Percentiles rank a stretch among this genome's conserved stretches.
These are phyloP conservation scores for Diaporthe destruens DNA, from an alignment of 2,329 filamentous ascomycete genomes.

Conservation along the genomic window DNA sequence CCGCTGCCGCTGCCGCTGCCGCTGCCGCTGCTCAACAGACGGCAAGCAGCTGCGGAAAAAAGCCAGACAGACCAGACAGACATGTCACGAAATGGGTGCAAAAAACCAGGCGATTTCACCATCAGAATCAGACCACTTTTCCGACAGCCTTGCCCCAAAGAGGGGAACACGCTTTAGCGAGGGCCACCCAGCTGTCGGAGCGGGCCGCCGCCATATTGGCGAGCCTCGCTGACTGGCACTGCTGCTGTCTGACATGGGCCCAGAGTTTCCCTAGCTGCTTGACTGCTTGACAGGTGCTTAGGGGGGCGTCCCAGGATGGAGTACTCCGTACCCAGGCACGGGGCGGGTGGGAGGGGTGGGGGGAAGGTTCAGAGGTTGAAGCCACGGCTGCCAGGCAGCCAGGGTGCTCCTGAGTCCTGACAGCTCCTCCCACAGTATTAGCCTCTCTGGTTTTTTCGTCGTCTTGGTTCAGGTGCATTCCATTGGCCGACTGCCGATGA, in stretches of 20 bases:
- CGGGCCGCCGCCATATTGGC: conserved; percentile 32
- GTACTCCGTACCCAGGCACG: too few species aligned
- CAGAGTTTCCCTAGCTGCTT: neutral
- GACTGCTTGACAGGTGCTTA: conserved; percentile 12
- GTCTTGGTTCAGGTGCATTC: neutral
- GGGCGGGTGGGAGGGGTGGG: neutral
- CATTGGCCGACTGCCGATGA: conserved; percentile 16
- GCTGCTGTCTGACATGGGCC: conserved; percentile 17
- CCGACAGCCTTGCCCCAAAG: conserved; percentile 32
- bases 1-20: neutral
- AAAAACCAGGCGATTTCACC: conserved; percentile 37
- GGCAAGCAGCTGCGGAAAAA: neutral
- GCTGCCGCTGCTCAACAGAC: conserved; percentile 2
- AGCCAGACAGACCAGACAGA: conserved; percentile 8
- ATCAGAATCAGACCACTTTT: conserved; percentile 39
- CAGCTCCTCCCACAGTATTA: conserved; percentile 21
- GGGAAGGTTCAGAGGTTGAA: neutral
- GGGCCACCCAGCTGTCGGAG: conserved; percentile 10
- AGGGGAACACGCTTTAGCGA: conserved; percentile 34
- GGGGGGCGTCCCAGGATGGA: neutral
- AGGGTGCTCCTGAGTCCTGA: conserved; percentile 18
- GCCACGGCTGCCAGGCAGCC: neutral
- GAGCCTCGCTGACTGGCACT: conserved; percentile 22
- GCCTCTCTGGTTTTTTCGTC: neutral
- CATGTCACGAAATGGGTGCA: conserved; percentile 27